Evolutionary conservation across 2,329 filamentous ascomycete species (phyloP), one percentile per base, ranked within the genome.

Genomic region (Nakataea oryzae): DNA sequence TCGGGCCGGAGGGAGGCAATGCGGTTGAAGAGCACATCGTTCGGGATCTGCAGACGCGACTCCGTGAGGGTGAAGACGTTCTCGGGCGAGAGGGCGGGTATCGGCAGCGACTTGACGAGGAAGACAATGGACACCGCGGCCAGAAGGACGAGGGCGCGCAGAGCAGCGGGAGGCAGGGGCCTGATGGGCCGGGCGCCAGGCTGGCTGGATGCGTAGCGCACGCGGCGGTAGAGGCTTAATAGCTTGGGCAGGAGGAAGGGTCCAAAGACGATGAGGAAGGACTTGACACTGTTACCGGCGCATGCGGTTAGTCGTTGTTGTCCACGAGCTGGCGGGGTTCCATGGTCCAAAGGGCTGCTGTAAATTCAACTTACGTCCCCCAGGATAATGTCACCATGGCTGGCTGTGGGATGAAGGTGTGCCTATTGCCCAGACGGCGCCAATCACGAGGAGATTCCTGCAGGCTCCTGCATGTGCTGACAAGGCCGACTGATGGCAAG

Each of bases 41-140:
- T 87, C n/a, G 91, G 87, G 55, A 90, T 93, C 69, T 92, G 89
- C 24, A 97, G 85, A 41, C 93, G 90, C 60, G 91, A 95, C 62
- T 86, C 80, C 1, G 93, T 97, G 24, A 79, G 74, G 32, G 74
- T 71, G 79, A 97, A 96, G 73, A 97, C 78, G 75, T 97, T 97
- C 71, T 91, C 86, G 5, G 90, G 88, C 7, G 84, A 78, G 70
- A 91, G 86, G 63, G 76, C 66, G 0, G 91, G 59, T 5, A 50
- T 5, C 50, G 60, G 87, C 0, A 93, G 76, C 21, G 88, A 86
- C 63, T 85, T 81, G 63, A 86, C 69, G 60, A 90, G 73, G 67
- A 83, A 70, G 72, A 84, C 81, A 63, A 86, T 70, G 67, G 84
- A 68, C 4, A 75, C 67, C 24, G 74, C 65, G 67, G 76, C 69